A percentile compares a stretch with the other conserved stretches of the same genome.
Evolutionary conservation across 169 alveolate genomes (phyloP).

Genomic region (Plasmodium coatneyi): DNA sequence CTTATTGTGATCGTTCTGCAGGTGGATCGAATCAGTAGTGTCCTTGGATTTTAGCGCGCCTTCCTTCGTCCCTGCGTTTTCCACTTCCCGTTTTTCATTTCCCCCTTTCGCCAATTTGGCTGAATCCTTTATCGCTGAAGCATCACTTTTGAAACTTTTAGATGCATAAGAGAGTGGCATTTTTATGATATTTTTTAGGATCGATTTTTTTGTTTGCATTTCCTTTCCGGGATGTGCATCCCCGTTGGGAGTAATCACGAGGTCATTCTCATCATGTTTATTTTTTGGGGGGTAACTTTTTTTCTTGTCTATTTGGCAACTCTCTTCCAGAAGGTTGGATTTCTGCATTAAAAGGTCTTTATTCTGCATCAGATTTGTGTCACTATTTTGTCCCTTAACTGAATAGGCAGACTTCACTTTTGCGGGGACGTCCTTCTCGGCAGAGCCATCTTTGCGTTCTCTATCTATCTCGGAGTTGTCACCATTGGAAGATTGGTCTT

Average conservation of each 20-base stretch:
- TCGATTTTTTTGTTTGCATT: constrained; percentile 1
- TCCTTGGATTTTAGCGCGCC: not conserved
- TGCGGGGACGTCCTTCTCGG: not conserved
- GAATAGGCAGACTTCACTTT: not conserved
- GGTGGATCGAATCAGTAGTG: not conserved
- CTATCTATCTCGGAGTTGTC: not conserved
- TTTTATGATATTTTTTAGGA: constrained; percentile 3
- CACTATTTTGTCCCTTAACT: not conserved
- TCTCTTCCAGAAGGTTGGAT: not conserved
- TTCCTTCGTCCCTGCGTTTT: not conserved
- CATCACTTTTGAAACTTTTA: not conserved
- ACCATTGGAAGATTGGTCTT: not conserved
- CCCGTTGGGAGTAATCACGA: not conserved
- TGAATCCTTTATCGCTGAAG: not conserved
- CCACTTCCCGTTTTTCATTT: not conserved
- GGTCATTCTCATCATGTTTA: not conserved
- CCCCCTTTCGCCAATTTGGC: not conserved
- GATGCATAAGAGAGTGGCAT: not conserved
- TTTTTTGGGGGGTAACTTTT: not conserved
- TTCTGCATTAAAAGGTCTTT: not conserved
- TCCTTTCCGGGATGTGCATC: not conserved
- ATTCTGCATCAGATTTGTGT: not conserved
- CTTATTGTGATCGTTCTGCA: not conserved
- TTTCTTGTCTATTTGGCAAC: not conserved
- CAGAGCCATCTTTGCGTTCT: not conserved